phyloP scores from a whole-genome alignment of 2,329 filamentous ascomycete genomes.

The Penicillium sumatraense region DNA sequence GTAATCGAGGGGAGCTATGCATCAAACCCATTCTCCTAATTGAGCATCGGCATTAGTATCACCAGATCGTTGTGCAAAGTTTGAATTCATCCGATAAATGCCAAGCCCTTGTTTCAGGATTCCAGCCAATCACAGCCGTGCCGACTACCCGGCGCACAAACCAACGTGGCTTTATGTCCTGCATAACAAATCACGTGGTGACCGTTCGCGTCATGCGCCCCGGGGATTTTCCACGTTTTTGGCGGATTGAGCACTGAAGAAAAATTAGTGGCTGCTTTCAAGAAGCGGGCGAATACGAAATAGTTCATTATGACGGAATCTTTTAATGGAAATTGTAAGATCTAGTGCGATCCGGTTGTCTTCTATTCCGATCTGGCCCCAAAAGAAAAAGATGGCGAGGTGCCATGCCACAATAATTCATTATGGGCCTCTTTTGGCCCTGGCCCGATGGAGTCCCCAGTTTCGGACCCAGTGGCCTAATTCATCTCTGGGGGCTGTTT shows the following conservation, averaged over 20 bases:
- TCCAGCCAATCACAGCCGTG: constrained; percentile 19
- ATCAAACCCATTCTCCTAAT: background rate
- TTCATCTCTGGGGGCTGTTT: background rate
- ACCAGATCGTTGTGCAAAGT: background rate
- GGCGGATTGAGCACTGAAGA: background rate
- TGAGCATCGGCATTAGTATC: too few species aligned
- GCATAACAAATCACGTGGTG: constrained; percentile 20
- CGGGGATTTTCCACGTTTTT: constrained; percentile 1
- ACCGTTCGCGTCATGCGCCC: constrained; percentile 10
- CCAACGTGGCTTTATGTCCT: constrained; percentile 15
- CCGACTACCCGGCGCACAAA: constrained; percentile 23
- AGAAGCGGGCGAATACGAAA: background rate
- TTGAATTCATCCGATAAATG: background rate
- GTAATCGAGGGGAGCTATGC: background rate
- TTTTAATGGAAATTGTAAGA: background rate
- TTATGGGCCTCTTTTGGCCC: background rate
- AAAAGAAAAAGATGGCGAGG: background rate
- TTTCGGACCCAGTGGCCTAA: background rate
- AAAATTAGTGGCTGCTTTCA: background rate
- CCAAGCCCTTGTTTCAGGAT: constrained; percentile 1
- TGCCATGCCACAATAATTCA: background rate
- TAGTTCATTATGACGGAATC: background rate
- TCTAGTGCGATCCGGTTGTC: background rate
- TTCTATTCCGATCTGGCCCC: background rate
- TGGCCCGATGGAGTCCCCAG: background rate